phyloP scores from a whole-genome alignment of 129 eudicot species.

The Helianthus tuberosus region DNA sequence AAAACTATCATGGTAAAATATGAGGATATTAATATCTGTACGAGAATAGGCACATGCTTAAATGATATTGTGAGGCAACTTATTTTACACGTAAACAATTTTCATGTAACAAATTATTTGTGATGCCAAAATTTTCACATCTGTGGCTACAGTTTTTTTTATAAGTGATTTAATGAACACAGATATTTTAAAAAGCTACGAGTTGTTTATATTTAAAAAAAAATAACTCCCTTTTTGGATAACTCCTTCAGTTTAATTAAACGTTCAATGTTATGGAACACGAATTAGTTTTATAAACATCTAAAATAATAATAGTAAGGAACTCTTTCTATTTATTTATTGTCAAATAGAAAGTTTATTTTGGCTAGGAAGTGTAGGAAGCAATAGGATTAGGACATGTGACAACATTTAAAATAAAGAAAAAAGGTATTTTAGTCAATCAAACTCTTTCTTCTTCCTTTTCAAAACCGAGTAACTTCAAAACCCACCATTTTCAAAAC shows the following conservation, averaged over 20 bases:
- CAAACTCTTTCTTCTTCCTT: too few relatives aligned
- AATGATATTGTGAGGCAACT: not conserved
- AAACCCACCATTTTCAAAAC: too few relatives aligned
- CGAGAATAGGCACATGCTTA: not conserved
- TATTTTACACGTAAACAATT: not conserved
- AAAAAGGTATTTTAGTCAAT: too few relatives aligned
- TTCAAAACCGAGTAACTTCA: too few relatives aligned
- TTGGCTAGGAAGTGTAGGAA: too few relatives aligned
- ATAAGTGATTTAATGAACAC: not conserved
- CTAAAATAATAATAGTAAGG: not conserved
- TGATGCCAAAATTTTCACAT: not conserved
- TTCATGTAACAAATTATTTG: constrained; percentile 1
- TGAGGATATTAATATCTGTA: not conserved
- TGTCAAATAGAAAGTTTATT: too few relatives aligned
- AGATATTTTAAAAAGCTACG: too few relatives aligned
- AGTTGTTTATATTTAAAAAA: too few relatives aligned
- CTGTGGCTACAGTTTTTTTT: not conserved
- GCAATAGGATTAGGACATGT: too few relatives aligned
- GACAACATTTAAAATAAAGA: too few relatives aligned
- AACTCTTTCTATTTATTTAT: not conserved
- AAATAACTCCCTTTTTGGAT: not conserved
- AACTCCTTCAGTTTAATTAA: not conserved
- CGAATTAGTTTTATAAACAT: not conserved
- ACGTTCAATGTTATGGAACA: not conserved
- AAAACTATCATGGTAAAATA: not conserved